A percentile compares a stretch with the other conserved stretches of the same genome.
Conservation (phyloP, 345 rosid species). For the Xanthoceras sorbifolium region DNA sequence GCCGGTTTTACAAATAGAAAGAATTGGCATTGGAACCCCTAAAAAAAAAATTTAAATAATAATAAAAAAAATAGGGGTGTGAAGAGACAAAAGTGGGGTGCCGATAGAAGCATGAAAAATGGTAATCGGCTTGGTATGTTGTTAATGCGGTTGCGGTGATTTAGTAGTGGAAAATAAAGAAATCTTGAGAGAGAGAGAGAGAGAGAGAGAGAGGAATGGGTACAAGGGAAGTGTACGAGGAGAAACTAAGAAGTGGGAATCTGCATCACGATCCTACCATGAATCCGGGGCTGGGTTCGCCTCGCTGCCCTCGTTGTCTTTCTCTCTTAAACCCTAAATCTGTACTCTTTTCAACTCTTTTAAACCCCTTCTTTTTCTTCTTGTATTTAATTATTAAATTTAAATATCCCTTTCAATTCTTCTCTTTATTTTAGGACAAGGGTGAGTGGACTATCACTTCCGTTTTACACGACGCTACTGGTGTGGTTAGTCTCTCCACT, state of each 20-base stretch:
- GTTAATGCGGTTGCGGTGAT: too few species aligned
- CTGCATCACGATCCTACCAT: slow-evolving; percentile 81
- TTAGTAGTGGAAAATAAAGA: too few species aligned
- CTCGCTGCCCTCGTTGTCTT: slow-evolving; percentile 95
- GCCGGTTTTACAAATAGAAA: too few species aligned
- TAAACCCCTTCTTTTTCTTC: not conserved
- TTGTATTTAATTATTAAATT: not conserved
- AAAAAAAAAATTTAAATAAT: too few species aligned
- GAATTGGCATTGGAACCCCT: too few species aligned
- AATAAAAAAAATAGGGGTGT: too few species aligned
- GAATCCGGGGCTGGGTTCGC: slow-evolving; percentile 83
- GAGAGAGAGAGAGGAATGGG: slow-evolving; percentile 50
- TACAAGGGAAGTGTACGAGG: slow-evolving; percentile 83
- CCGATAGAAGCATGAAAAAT: too few species aligned
- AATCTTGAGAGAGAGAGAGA: too few species aligned
- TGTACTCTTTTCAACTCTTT: slow-evolving; percentile 34
- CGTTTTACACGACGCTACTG: slow-evolving; percentile 82
- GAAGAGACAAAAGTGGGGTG: too few species aligned
- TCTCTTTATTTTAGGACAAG: slow-evolving; percentile 42
- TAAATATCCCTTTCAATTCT: not conserved
- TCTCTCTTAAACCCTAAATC: slow-evolving; percentile 69
- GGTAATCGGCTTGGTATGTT: too few species aligned
- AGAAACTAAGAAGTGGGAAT: slow-evolving; percentile 72
- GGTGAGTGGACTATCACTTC: slow-evolving; percentile 82
- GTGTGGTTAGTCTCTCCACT: slow-evolving; percentile 59